Conservation (phyloP, 2,329 filamentous ascomycete species). For the Claviceps lovelessii region DNA sequence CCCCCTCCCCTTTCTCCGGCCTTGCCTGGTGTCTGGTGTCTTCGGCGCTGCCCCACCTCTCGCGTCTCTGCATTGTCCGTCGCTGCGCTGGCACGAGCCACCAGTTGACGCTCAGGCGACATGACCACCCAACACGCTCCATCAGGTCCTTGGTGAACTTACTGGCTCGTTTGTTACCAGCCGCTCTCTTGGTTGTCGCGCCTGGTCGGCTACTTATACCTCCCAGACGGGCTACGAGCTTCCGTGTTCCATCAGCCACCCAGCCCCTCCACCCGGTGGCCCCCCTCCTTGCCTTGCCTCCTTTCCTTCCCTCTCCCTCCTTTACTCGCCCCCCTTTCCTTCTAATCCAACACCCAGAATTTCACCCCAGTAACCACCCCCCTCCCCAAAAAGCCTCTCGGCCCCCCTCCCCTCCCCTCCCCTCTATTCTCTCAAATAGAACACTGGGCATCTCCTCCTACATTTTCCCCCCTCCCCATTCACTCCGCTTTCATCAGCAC, state of each 20-base stretch:
- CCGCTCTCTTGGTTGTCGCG: neutral
- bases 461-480: constrained; percentile 13
- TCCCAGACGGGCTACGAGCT: constrained; percentile 3
- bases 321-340: constrained; percentile 9
- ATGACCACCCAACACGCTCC: constrained; percentile 1
- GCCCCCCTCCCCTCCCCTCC: constrained; percentile 5
- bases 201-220: neutral
- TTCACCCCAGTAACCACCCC: constrained; percentile 3
- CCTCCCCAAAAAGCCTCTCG: constrained; percentile 1
- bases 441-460: constrained; percentile 9
- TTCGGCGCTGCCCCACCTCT: neutral
- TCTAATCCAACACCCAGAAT: constrained; percentile 8
- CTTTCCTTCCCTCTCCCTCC: constrained; percentile 7
- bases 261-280: constrained; percentile 8
- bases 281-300: constrained; percentile 9
- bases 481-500: constrained; percentile 6
- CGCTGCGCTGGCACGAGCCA: constrained; percentile 15
- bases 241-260: constrained; percentile 17
- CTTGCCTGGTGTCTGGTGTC: neutral
- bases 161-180: neutral
- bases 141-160: neutral
- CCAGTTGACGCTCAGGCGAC: constrained; percentile 2
- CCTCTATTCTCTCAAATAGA: constrained; percentile 7
- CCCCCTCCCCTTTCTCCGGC: neutral
- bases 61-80: constrained; percentile 4